Evolutionary conservation across 495 filamentous ascomycete genomes (phyloP).

Genomic region (Talaromyces adpressus): DNA sequence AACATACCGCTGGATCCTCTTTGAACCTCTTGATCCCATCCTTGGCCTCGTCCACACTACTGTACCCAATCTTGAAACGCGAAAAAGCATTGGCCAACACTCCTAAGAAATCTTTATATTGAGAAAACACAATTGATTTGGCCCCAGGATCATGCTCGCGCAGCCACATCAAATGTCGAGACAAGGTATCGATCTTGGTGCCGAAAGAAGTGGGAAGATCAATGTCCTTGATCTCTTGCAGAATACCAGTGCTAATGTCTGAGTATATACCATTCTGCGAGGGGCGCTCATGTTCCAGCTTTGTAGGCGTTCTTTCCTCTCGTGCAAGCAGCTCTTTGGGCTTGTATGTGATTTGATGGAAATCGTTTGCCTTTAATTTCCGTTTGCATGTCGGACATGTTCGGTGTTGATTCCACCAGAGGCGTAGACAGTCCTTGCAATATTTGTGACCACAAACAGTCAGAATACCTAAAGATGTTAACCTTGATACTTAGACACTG

Average conservation of each 20-base stretch:
- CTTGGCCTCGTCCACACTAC: conserved; percentile 50
- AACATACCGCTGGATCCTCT: conserved; percentile 53
- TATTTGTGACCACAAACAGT: conserved; percentile 89
- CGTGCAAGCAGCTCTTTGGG: conserved; percentile 62
- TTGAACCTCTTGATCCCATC: conserved; percentile 68
- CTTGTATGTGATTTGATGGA: conserved; percentile 80
- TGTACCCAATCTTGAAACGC: conserved; percentile 61
- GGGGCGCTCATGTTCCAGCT: conserved; percentile 20
- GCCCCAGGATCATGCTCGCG: conserved; percentile 75
- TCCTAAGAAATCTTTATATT: conserved; percentile 74
- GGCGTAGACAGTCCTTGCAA: conserved; percentile 73
- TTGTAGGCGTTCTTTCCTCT: conserved; percentile 46
- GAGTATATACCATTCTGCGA: conserved; percentile 60
- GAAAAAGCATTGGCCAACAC: conserved; percentile 62
- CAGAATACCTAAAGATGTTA: conserved; percentile 45
- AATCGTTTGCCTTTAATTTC: conserved; percentile 49
- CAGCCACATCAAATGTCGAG: conserved; percentile 78
- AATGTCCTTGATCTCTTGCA: conserved; percentile 77
- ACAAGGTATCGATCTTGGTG: conserved; percentile 81
- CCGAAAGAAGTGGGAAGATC: conserved; percentile 71
- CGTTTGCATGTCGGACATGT: conserved; percentile 77
- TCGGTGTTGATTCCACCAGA: conserved; percentile 62
- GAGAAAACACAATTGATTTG: conserved; percentile 88
- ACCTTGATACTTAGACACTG: neutral
- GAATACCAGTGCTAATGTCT: conserved; percentile 59